Conservation (phyloP, 306 rosid genomes). For the Glycine latifolia region DNA sequence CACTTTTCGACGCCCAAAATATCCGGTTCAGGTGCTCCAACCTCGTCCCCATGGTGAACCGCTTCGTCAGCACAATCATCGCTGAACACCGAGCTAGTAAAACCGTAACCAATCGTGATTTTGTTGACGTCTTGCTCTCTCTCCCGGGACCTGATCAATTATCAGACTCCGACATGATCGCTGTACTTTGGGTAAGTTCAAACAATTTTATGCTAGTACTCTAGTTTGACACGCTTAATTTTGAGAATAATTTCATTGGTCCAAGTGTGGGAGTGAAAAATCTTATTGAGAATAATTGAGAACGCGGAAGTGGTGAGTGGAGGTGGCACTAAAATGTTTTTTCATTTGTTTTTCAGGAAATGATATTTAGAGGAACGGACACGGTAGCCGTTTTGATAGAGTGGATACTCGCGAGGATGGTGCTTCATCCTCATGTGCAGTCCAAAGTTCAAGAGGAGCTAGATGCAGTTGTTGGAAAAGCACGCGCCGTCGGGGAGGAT, state of each 20-base stretch:
- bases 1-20: slow-evolving; percentile 62
- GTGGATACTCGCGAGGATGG: slow-evolving; percentile 75
- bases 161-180: slow-evolving; percentile 73
- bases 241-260: too few relatives aligned
- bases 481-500: slow-evolving; percentile 59
- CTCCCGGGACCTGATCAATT: slow-evolving; percentile 61
- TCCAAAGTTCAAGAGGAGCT: slow-evolving; percentile 62
- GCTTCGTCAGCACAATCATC: slow-evolving; percentile 57
- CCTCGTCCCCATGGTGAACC: slow-evolving; percentile 70
- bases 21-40: slow-evolving; percentile 65
- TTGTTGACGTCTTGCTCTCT: slow-evolving; percentile 75
- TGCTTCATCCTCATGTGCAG: slow-evolving; percentile 62
- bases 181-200: slow-evolving; percentile 75
- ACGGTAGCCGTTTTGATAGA: slow-evolving; percentile 75
- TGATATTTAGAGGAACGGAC: slow-evolving; percentile 83
- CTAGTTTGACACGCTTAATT: too few relatives aligned
- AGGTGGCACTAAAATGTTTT: not conserved
- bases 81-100: slow-evolving; percentile 52
- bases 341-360: slow-evolving; percentile 53
- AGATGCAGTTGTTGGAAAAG: slow-evolving; percentile 59
- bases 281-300: too few relatives aligned
- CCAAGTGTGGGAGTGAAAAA: too few relatives aligned
- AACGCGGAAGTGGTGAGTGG: too few relatives aligned
- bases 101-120: slow-evolving; percentile 47
- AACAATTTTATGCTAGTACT: too few relatives aligned